A percentile compares a stretch with the other conserved stretches of the same genome.
Conservation (phyloP, 805 yeast species). For the Candida peoriensis region DNA sequence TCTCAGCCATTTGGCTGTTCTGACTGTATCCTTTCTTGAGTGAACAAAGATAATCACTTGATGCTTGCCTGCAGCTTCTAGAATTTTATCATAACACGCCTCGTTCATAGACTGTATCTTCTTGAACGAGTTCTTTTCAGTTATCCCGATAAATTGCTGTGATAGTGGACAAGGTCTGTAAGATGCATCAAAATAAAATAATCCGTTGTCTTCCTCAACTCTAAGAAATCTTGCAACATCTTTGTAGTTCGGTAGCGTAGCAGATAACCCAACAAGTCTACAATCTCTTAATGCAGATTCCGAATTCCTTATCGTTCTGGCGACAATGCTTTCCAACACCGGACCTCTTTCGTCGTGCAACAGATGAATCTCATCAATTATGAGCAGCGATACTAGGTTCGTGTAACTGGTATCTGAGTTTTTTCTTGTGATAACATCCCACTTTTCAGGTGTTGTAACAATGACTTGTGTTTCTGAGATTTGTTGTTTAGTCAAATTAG, state of each 20-base stretch:
- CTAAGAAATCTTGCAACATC: conserved; percentile 82
- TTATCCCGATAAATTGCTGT: conserved; percentile 84
- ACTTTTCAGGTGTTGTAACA: conserved; percentile 94
- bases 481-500: conserved; percentile 69
- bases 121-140: conserved; percentile 76
- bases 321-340: conserved; percentile 81
- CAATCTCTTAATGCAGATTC: conserved; percentile 43
- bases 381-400: conserved; percentile 59
- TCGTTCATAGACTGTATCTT: conserved; percentile 81
- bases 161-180: conserved; percentile 91
- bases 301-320: conserved; percentile 55
- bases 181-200: conserved; percentile 77
- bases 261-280: conserved; percentile 82
- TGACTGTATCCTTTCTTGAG: conserved; percentile 85
- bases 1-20: conserved; percentile 72
- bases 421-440: conserved; percentile 95
- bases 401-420: conserved; percentile 60
- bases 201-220: conserved; percentile 53
- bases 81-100: conserved; percentile 77
- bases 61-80: conserved; percentile 60
- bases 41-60: conserved; percentile 91
- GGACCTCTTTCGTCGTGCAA: conserved; percentile 96
- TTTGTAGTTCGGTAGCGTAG: conserved; percentile 82
- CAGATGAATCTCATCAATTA: conserved; percentile 90
- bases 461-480: conserved; percentile 73